Base-by-base conservation (phyloP, 1,284 basidiomycete genomes). In the Pseudozyma thailandica region DNA sequence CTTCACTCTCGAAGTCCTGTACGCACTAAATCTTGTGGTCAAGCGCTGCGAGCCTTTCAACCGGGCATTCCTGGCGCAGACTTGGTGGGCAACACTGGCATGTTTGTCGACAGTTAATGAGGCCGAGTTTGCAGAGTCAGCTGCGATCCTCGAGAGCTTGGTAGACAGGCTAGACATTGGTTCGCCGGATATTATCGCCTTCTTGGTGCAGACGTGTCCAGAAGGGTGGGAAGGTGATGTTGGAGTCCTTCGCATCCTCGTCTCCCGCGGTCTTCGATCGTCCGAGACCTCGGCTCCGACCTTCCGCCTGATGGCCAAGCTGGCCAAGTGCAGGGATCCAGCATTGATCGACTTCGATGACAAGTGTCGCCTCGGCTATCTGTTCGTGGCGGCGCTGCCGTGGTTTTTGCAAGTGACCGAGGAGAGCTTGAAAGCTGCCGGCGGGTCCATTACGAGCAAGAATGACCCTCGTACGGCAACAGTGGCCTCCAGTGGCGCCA, bases 21-120 rank as follows among this genome's bases (percentile, higher is more conserved):
- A 88, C 37, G 94, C 93, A 0, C 86, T 97, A 50, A 88, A 87
- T 16, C 86, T 89, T 9, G 86, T 94, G 53, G 88, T 89, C 12
- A 86, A 87, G 31, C 85, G 86, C 7, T 84, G 87, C 18, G 87
- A 89, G 41, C 84, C 89, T 12, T 87, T 90, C 61, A 85, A 86
- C 26, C 84, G 87, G 3, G 86, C 91, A 15, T 72, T 78, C 26
- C 85, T 93, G 27, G 91, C 92, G 0, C 92, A 92, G 77, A 86
- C 94, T 41, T 96, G 92, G 84, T 96, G 94, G 94, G 90, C 89
- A 74, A 87, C 90, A 2, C 87, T 89, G 41, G 93, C 92, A 1
- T 92, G 91, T 72, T 86, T 95, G 26, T 90, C 88, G 20, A 94
- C 93, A 0, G 90, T 90, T 0, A 90, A 91, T 44, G 92, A 96